Evolutionary conservation across 75 land plant species (phyloP).

Genomic region (Chamaecyparis obtusa): DNA sequence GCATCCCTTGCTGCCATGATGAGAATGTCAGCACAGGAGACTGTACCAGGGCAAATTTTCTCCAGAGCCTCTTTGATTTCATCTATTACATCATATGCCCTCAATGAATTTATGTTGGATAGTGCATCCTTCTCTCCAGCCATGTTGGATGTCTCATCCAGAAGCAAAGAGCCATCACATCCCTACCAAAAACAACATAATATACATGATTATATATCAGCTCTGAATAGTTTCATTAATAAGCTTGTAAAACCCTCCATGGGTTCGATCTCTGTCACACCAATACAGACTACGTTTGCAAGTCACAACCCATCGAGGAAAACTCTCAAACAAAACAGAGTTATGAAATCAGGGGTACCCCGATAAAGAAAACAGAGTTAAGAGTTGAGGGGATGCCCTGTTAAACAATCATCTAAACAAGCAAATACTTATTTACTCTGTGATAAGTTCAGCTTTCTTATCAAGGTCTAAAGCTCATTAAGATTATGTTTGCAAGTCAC

Average conservation of each 20-base stretch:
- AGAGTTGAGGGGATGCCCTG: not conserved
- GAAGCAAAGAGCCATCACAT: conserved; percentile 66
- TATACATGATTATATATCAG: not conserved
- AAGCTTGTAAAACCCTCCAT: not conserved
- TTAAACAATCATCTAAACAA: not conserved
- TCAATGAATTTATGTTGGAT: conserved; percentile 58
- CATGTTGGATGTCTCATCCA: conserved; percentile 60
- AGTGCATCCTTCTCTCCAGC: conserved; percentile 54
- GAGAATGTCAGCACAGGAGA: conserved; percentile 71
- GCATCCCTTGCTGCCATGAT: conserved; percentile 71
- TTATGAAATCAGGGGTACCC: not conserved
- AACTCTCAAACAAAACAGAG: not conserved
- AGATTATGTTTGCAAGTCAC: too few relatives aligned
- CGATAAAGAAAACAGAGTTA: too few relatives aligned
- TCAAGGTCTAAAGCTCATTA: too few relatives aligned
- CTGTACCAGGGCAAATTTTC: conserved; percentile 42
- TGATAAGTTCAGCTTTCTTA: too few relatives aligned
- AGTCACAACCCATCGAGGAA: too few relatives aligned
- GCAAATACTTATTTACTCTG: too few relatives aligned
- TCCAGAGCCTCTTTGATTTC: conserved; percentile 58
- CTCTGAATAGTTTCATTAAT: not conserved
- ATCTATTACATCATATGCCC: conserved; percentile 68
- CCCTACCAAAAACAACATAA: conserved; percentile 33
- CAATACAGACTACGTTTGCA: not conserved
- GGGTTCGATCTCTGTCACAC: not conserved